phyloP scores from a whole-genome alignment of 1,139 yeast species.

The Lodderomyces parapsilosis region DNA sequence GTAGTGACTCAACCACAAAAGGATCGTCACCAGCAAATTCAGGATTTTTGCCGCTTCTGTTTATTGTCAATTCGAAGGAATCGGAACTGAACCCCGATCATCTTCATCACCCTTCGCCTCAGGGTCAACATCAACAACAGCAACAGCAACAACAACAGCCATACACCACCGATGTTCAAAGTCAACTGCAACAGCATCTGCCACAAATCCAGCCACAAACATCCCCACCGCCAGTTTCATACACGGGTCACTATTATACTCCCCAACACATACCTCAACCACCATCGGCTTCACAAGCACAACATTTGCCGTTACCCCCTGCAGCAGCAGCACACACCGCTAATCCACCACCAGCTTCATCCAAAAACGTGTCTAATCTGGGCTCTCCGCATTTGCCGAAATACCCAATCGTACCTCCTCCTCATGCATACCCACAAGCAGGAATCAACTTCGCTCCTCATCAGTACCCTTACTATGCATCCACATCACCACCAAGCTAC shows the following conservation, averaged over 20 bases:
- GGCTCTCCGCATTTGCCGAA: conserved; percentile 40
- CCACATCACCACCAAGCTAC: conserved; percentile 23
- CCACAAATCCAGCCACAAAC: conserved; percentile 9
- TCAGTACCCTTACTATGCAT: conserved; percentile 28
- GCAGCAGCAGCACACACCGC: conserved; percentile 2
- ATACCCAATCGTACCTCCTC: conserved; percentile 21
- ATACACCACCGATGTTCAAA: conserved; percentile 7
- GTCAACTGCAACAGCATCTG: conserved; percentile 15
- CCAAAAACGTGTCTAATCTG: conserved; percentile 11
- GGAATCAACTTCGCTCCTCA: conserved; percentile 10
- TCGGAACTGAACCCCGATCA: conserved; percentile 10
- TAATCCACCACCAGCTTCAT: conserved; percentile 2
- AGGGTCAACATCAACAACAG: conserved; percentile 12
- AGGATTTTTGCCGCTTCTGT: not conserved
- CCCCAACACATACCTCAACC: conserved; percentile 15
- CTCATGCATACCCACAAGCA: conserved; percentile 10
- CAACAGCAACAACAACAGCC: conserved; percentile 13
- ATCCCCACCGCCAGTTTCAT: conserved; percentile 19
- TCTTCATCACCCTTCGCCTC: conserved; percentile 10
- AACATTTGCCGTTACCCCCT: conserved; percentile 13
- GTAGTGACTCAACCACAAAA: conserved; percentile 18
- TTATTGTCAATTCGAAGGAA: conserved; percentile 1
- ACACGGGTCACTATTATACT: conserved; percentile 29
- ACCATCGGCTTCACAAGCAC: conserved; percentile 9
- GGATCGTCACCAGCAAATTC: conserved; percentile 1